phyloP scores from a whole-genome alignment of 2,329 filamentous ascomycete genomes.

The Lasiodiplodia sp. region DNA sequence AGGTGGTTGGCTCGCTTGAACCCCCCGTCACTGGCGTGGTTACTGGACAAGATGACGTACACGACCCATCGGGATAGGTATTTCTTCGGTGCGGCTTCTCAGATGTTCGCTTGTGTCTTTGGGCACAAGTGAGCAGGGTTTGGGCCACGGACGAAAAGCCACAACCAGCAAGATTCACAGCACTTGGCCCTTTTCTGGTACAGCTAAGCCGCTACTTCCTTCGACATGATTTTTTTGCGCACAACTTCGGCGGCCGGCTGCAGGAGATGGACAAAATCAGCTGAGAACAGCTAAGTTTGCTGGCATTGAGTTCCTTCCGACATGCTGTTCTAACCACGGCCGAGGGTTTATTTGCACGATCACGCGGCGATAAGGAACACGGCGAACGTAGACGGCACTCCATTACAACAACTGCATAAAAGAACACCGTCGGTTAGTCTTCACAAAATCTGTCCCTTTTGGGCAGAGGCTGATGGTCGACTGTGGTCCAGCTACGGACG shows the following conservation, averaged over 20 bases:
- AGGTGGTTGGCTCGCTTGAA: conserved; percentile 25
- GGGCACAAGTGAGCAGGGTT: background rate
- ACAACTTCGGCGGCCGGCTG: conserved; percentile 4
- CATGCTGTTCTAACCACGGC: conserved; percentile 29
- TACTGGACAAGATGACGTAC: conserved; percentile 29
- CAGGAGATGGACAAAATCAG: conserved; percentile 14
- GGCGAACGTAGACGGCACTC: conserved; percentile 5
- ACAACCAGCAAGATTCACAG: conserved; percentile 8
- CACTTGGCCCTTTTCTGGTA: background rate
- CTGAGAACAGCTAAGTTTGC: conserved; percentile 31
- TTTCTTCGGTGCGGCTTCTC: conserved; percentile 2
- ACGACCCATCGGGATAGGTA: conserved; percentile 29
- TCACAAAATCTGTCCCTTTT: conserved; percentile 4
- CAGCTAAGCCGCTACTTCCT: background rate
- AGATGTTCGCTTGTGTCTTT: background rate
- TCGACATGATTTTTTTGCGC: conserved; percentile 9
- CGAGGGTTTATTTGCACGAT: conserved; percentile 24
- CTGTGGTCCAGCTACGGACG: conserved; percentile 17
- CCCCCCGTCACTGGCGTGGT: conserved; percentile 28
- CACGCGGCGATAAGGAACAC: conserved; percentile 16
- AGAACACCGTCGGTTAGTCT: conserved; percentile 28
- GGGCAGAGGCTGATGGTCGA: conserved; percentile 27
- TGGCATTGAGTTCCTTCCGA: conserved; percentile 22
- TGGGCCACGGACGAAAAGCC: background rate
- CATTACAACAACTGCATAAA: conserved; percentile 7